phyloP scores from a whole-genome alignment of 805 yeast species.

The Wickerhamiella siamensis region DNA sequence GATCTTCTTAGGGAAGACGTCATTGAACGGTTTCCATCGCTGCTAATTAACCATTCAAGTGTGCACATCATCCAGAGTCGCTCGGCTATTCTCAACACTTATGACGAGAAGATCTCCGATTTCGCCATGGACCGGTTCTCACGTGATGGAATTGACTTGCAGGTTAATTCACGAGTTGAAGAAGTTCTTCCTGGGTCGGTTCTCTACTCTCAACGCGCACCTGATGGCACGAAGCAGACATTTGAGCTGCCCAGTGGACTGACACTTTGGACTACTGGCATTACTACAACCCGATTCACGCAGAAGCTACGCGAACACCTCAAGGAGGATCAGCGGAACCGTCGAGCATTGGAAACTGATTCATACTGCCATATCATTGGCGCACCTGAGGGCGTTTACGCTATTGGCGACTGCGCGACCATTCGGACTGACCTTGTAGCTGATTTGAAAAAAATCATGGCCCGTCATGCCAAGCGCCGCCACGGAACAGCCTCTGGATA shows the following conservation, averaged over 20 bases:
- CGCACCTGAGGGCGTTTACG: constrained; percentile 52
- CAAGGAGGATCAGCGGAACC: constrained; percentile 37
- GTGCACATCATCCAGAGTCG: constrained; percentile 60
- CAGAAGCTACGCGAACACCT: constrained; percentile 38
- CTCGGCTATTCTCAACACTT: constrained; percentile 52
- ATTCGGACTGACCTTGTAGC: constrained; percentile 46
- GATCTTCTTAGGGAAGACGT: constrained; percentile 55
- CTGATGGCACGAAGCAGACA: constrained; percentile 21
- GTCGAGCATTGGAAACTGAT: constrained; percentile 63
- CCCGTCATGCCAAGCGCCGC: constrained; percentile 30
- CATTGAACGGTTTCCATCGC: constrained; percentile 40
- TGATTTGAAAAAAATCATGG: constrained; percentile 38
- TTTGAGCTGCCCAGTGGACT: constrained; percentile 51
- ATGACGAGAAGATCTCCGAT: constrained; percentile 48
- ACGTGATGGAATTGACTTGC: constrained; percentile 47
- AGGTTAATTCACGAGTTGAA: constrained; percentile 50
- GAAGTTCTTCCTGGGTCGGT: constrained; percentile 44
- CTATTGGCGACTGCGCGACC: constrained; percentile 60
- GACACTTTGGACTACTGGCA: constrained; percentile 68
- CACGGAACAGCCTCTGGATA: constrained; percentile 12
- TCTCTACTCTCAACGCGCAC: constrained; percentile 37
- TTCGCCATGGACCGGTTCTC: constrained; percentile 51
- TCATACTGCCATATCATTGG: constrained; percentile 58
- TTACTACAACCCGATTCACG: constrained; percentile 50
- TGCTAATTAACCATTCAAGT: constrained; percentile 46